Base-by-base conservation (phyloP, 352 stramenopile species). In the Globisporangium solare region DNA sequence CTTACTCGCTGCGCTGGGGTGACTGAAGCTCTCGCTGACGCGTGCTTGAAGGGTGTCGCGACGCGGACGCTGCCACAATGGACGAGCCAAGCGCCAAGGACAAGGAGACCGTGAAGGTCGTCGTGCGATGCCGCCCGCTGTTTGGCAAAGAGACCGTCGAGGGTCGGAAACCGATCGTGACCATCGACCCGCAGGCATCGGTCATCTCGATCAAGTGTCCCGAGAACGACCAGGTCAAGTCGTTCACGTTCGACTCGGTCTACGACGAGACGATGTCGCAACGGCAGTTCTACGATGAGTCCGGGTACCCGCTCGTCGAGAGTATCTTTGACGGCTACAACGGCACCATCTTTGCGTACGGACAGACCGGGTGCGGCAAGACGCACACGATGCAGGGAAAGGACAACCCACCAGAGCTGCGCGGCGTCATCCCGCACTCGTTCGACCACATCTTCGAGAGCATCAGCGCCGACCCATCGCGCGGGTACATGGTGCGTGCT, bases 291-390 rank as follows among this genome's bases (percentile, higher is more conserved):
- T 94, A 94, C 68, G 82, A 93, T 51, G 85, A 95, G 50, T 86
- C 85, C 6, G 86, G 73, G 18, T 93, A 90, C 58, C 85, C 85
- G 18, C 70, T 97, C 12, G 84, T 96, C 6, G 89, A 97, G 54
- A 96, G 83, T 61, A 90, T 96, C 51, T 90, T 97, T 48, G 80
- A 93, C 50, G 89, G 89, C 41, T 97, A 94, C 64, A 97, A 97
- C 51, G 89, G 88, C 48, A 96, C 88, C 6, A 96, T 97, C 51
- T 97, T 97, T 64, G 87, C 89, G 1, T 97, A 97, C 53, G 89
- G 85, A 21, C 85, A 94, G 58, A 94, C 85, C 2, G 85, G 85
- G 0, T 93, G 79, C 60, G 85, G 83, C 24, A 94, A 94, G 60
- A 93, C 83, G 2, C 83, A 93, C 53, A 93, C 80, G 27, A 93